Evolutionary conservation across 352 stramenopile species (phyloP).

Genomic region (Globisporangium iwayamae): DNA sequence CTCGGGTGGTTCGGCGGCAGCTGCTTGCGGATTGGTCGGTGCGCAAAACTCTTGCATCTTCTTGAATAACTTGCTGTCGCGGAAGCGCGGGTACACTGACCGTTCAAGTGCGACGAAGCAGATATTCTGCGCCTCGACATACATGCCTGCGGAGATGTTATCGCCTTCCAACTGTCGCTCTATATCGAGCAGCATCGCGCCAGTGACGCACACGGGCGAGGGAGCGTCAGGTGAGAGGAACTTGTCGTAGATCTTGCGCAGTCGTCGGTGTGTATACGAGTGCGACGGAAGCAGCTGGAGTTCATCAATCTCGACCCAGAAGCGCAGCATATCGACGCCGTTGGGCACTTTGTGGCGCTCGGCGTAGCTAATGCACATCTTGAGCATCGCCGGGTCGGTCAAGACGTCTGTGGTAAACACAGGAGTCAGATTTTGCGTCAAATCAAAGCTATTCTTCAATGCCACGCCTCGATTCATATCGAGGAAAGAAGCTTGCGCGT

Average conservation of each 20-base stretch:
- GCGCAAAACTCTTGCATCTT: constrained; percentile 79
- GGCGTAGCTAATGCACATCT: constrained; percentile 64
- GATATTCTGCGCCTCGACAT: constrained; percentile 57
- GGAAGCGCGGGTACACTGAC: constrained; percentile 74
- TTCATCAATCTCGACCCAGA: constrained; percentile 83
- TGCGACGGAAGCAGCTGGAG: constrained; percentile 68
- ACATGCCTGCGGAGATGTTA: constrained; percentile 70
- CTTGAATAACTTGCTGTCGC: constrained; percentile 67
- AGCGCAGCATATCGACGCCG: constrained; percentile 62
- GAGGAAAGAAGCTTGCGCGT: constrained; percentile 9
- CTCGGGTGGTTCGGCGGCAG: constrained; percentile 24
- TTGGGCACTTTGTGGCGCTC: constrained; percentile 53
- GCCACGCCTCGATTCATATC: constrained; percentile 20
- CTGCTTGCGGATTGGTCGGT: constrained; percentile 19
- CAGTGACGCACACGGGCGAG: constrained; percentile 72
- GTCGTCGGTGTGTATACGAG: constrained; percentile 73
- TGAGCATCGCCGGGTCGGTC: constrained; percentile 64
- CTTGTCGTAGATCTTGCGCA: constrained; percentile 87
- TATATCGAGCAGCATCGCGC: constrained; percentile 66
- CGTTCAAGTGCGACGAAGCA: constrained; percentile 66
- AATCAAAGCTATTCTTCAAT: constrained; percentile 38
- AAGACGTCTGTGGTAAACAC: constrained; percentile 82
- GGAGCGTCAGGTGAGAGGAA: constrained; percentile 68
- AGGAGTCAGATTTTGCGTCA: constrained; percentile 69
- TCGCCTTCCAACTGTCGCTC: constrained; percentile 52